Percentiles rank a stretch among this genome's conserved stretches.
These are phyloP conservation scores for Calocybe cyanea DNA, from an alignment of 768 basidiomycete genomes.

Conservation along the genomic window DNA sequence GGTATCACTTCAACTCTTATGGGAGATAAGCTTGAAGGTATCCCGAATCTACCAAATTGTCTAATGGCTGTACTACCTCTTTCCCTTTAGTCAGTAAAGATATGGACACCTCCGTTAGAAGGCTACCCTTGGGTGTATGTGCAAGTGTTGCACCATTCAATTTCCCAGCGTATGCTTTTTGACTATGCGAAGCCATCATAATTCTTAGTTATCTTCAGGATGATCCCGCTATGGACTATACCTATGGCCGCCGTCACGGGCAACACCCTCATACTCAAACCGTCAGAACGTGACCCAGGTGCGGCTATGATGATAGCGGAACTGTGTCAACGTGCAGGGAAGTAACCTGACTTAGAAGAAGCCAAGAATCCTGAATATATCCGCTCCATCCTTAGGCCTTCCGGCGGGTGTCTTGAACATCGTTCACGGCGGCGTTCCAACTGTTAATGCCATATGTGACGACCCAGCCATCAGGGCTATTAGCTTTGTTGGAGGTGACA, in stretches of 20 bases:
- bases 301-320: conserved; percentile 98
- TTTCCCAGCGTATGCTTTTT: conserved; percentile 69
- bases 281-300: conserved; percentile 94
- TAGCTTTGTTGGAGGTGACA: conserved; percentile 93
- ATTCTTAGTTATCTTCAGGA: conserved; percentile 37
- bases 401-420: conserved; percentile 89
- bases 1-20: conserved; percentile 82
- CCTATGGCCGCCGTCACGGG: conserved; percentile 86
- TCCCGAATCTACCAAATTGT: not conserved
- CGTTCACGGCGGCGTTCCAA: conserved; percentile 85
- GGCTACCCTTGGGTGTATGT: conserved; percentile 84
- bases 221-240: conserved; percentile 98
- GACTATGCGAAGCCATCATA: not conserved
- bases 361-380: not conserved
- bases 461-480: conserved; percentile 90
- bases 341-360: conserved; percentile 6
- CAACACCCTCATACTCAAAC: conserved; percentile 93
- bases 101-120: conserved; percentile 91
- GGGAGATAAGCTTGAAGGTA: conserved; percentile 91
- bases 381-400: conserved; percentile 40
- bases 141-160: conserved; percentile 88
- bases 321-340: conserved; percentile 81
- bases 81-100: conserved; percentile 74
- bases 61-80: conserved; percentile 12
- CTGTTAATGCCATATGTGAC: conserved; percentile 94